A percentile compares a stretch with the other conserved stretches of the same genome.
phyloP scores from a whole-genome alignment of 2,329 filamentous ascomycete genomes.

The Eutypa lata region DNA sequence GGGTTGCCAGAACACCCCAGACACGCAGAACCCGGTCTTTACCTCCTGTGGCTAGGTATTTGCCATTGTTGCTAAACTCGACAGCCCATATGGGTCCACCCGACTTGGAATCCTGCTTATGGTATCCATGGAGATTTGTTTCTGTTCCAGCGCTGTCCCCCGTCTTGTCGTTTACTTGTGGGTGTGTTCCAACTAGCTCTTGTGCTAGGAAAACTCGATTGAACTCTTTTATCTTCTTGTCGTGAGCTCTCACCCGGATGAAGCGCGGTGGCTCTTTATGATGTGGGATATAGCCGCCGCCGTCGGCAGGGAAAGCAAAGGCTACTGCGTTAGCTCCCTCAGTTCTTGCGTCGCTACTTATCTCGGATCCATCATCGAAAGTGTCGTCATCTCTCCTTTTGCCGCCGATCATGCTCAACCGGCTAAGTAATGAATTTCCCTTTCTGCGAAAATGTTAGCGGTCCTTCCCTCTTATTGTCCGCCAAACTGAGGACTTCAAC shows the following conservation, averaged over 20 bases:
- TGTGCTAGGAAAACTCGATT: conserved; percentile 88
- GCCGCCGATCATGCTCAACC: conserved; percentile 73
- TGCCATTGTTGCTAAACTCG: conserved; percentile 90
- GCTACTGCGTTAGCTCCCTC: conserved; percentile 82
- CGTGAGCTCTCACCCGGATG: conserved; percentile 76
- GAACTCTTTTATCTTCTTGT: conserved; percentile 81
- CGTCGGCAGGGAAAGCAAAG: conserved; percentile 72
- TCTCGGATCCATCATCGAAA: conserved; percentile 66
- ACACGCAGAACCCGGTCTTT: conserved; percentile 82
- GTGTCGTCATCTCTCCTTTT: conserved; percentile 64
- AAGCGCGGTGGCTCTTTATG: conserved; percentile 89
- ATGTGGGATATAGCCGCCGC: conserved; percentile 74
- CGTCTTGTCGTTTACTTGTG: conserved; percentile 25
- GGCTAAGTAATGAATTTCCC: conserved; percentile 84
- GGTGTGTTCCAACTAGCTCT: conserved; percentile 68
- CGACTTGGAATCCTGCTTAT: conserved; percentile 36
- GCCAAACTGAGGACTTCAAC: not conserved
- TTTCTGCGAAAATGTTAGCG: conserved; percentile 54
- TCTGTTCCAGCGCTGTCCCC: conserved; percentile 18
- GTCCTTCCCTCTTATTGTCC: not conserved
- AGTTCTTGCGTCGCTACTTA: conserved; percentile 57
- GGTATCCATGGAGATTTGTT: conserved; percentile 25
- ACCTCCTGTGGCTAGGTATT: conserved; percentile 86
- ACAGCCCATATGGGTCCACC: conserved; percentile 83
- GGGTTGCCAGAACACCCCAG: conserved; percentile 82